Evolutionary conservation across 1,139 yeast genomes (phyloP), one percentile per base, ranked within the genome.

Genomic region (Pichia sp.): DNA sequence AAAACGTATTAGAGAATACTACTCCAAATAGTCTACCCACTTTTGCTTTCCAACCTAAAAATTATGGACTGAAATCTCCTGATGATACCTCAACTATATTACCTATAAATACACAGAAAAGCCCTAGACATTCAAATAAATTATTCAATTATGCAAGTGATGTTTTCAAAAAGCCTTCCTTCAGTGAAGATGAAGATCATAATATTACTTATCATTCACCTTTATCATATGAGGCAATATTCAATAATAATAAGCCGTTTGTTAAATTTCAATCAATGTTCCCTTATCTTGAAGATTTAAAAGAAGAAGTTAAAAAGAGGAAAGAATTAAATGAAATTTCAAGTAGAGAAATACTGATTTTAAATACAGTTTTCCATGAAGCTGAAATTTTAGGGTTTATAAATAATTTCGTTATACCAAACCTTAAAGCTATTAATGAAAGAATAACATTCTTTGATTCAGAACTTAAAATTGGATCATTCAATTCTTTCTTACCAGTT

Each of bases 351-450:
- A 9, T 38, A 12, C 23, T 21, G 10, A 10, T 31, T 4, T 25
- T 41, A 14, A 28, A 22, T 5, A 14, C 15, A 4, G 25, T 24
- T 4, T 40, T 36, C 26, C 15, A 20, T 11, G 37, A 47, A 5
- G 43, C 40, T 14, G 42, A 39, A 20, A 28, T 53, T 14, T 33
- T 43, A 20, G 12, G 26, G 3, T 26, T 37, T 5, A 31, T 52
- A 7, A 33, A 40, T 22, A 25, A 34, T 5, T 21, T 15, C 5
- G 8, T 53, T 2, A 15, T 38, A 9, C 50, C 50, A 1, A 28
- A 49, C 28, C 41, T 44, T 33, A 38, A 41, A 7, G 54, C 54
- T 4, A 34, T 50, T 15, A n/a, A 31, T 7, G 55, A 53, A 32
- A 36, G 53, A 35, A 12, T 54, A 4, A 34, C 31, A 1, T 49